Evolutionary conservation across 306 rosid genomes (phyloP).

Genomic region (Spatholobus suberectus): DNA sequence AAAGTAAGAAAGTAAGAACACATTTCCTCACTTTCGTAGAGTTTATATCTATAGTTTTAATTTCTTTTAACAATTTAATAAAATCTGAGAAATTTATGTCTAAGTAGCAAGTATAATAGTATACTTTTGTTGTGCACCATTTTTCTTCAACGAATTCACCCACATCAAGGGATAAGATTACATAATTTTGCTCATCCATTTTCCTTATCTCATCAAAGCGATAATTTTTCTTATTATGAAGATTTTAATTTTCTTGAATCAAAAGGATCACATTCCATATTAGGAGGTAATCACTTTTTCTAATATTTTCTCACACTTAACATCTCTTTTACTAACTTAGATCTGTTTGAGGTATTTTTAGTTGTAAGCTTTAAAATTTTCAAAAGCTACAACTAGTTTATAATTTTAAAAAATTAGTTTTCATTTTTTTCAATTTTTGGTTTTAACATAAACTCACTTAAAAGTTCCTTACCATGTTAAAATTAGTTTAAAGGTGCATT

Average conservation of each 20-base stretch:
- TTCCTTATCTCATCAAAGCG: background rate
- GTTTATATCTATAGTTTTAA: background rate
- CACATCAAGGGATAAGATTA: background rate
- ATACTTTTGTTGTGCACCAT: background rate
- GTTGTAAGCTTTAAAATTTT: too few species aligned
- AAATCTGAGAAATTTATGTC: background rate
- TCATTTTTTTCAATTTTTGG: too few species aligned
- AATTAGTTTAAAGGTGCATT: too few species aligned
- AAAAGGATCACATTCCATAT: background rate
- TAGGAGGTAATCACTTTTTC: background rate
- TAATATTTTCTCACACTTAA: background rate
- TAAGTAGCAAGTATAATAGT: background rate
- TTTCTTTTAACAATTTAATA: background rate
- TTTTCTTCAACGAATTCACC: background rate
- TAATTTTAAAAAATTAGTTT: too few species aligned
- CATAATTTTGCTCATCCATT: background rate
- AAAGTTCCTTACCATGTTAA: too few species aligned
- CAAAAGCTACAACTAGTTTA: too few species aligned
- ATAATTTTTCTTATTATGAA: background rate
- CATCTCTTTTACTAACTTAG: background rate
- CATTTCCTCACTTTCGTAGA: background rate
- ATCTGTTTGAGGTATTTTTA: too few species aligned
- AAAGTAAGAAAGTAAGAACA: background rate
- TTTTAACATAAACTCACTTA: too few species aligned
- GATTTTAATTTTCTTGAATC: background rate